A percentile compares a stretch with the other conserved stretches of the same genome.
Conservation (phyloP, 768 basidiomycete species). For the Tricholoma terreum region DNA sequence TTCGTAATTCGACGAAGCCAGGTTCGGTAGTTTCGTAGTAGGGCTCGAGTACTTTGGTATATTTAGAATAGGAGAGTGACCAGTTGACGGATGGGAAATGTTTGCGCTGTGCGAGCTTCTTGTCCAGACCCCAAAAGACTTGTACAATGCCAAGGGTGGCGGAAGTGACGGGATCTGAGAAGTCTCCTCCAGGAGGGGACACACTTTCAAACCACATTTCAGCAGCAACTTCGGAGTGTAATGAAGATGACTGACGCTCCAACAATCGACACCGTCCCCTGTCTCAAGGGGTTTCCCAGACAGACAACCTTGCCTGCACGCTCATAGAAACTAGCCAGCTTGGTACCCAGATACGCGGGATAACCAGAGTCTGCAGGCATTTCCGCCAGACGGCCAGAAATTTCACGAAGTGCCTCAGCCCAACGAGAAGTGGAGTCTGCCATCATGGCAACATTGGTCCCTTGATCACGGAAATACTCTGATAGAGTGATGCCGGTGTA, state of each 20-base stretch:
- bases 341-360: conserved; percentile 94
- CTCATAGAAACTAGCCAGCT: conserved; percentile 97
- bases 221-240: conserved; percentile 1
- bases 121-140: conserved; percentile 99
- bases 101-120: conserved; percentile 97
- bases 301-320: conserved; percentile 95
- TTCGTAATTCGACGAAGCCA: conserved; percentile 93
- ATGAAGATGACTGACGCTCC: conserved; percentile 75
- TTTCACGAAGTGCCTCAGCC: conserved; percentile 99
- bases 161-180: conserved; percentile 97
- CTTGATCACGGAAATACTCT: conserved; percentile 99
- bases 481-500: conserved; percentile 99
- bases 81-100: conserved; percentile 99
- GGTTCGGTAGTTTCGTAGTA: conserved; percentile 90
- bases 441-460: conserved; percentile 98
- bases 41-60: conserved; percentile 88
- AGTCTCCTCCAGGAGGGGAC: conserved; percentile 98
- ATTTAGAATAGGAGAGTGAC: conserved; percentile 99
- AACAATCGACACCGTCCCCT: conserved; percentile 96
- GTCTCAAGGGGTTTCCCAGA: conserved; percentile 81
- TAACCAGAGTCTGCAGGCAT: conserved; percentile 99
- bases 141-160: conserved; percentile 98
- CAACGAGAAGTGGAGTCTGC: conserved; percentile 98
- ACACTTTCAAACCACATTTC: conserved; percentile 53
- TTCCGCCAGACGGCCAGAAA: conserved; percentile 97